These are phyloP conservation scores for Fragaria vesca DNA, from an alignment of 306 rosid genomes.

Conservation along the genomic window DNA sequence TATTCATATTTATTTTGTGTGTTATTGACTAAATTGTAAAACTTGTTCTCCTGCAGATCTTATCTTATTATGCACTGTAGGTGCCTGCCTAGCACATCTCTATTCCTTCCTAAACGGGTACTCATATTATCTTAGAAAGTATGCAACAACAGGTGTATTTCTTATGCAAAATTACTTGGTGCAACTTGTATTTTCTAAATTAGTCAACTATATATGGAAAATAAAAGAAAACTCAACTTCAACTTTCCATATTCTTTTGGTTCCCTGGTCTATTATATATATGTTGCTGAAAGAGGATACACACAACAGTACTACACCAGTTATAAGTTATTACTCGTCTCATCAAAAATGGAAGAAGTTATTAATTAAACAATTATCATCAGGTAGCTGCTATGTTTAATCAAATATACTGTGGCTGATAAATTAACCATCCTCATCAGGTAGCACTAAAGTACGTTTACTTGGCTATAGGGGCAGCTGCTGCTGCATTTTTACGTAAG, in stretches of 20 bases:
- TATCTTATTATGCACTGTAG: neutral
- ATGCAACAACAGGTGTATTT: too few relatives aligned
- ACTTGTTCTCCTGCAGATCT: neutral
- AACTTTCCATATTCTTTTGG: neutral
- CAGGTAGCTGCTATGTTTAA: too few relatives aligned
- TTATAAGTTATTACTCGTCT: neutral
- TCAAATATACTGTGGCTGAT: neutral
- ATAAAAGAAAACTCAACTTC: neutral
- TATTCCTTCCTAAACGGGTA: too few relatives aligned
- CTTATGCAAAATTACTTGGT: too few relatives aligned
- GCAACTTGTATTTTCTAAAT: too few relatives aligned
- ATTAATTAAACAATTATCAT: too few relatives aligned
- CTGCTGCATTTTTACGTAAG: conserved; percentile 9
- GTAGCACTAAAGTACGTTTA: neutral
- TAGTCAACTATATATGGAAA: too few relatives aligned
- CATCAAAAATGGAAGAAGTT: too few relatives aligned
- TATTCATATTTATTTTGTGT: neutral
- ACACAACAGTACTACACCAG: too few relatives aligned
- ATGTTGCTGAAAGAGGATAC: neutral
- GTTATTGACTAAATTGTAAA: neutral
- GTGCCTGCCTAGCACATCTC: too few relatives aligned
- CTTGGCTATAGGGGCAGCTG: neutral
- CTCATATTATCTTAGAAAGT: too few relatives aligned
- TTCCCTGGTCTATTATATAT: neutral
- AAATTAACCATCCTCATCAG: neutral